Evolutionary conservation across 1,284 basidiomycete genomes (phyloP).

Genomic region (Irpex sp.): DNA sequence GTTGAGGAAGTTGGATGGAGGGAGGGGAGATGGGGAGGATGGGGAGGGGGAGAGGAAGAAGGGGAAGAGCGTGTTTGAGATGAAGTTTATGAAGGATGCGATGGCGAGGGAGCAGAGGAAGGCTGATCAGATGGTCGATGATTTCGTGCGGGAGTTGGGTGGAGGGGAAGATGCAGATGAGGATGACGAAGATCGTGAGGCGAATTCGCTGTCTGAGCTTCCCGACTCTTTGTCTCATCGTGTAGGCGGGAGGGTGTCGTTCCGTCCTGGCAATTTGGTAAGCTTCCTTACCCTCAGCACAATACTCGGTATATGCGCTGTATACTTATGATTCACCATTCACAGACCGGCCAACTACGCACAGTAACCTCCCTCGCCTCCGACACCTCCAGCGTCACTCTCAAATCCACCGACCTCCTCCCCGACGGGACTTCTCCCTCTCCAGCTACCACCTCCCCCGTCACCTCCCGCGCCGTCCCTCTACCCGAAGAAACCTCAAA

Average conservation of each 20-base stretch:
- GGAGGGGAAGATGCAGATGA: slow-evolving; percentile 13
- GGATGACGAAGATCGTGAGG: slow-evolving; percentile 32
- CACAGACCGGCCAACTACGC: slow-evolving; percentile 17
- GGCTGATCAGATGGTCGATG: slow-evolving; percentile 61
- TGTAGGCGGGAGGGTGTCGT: slow-evolving; percentile 56
- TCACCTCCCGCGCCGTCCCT: slow-evolving; percentile 13
- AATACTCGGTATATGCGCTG: not conserved
- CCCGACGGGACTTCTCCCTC: slow-evolving; percentile 29
- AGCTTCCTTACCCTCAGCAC: slow-evolving; percentile 12
- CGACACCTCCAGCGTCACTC: slow-evolving; percentile 66
- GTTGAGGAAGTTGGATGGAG: slow-evolving; percentile 41
- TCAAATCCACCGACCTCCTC: slow-evolving; percentile 56
- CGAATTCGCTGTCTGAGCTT: slow-evolving; percentile 28
- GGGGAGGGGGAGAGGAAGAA: slow-evolving; percentile 35
- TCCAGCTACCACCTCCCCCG: slow-evolving; percentile 13
- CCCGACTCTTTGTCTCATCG: slow-evolving; percentile 40
- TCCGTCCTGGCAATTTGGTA: slow-evolving; percentile 47
- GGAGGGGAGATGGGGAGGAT: slow-evolving; percentile 35
- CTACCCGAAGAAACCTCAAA: slow-evolving; percentile 35
- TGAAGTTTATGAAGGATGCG: slow-evolving; percentile 97
- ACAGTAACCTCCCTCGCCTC: slow-evolving; percentile 48
- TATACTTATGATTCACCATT: not conserved
- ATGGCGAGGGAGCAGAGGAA: slow-evolving; percentile 62
- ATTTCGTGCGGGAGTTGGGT: slow-evolving; percentile 69
- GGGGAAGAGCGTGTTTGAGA: slow-evolving; percentile 74